These are phyloP conservation scores for Obelidium mucronatum DNA, from an alignment of 192 early-diverging fungal genomes.

Conservation along the genomic window DNA sequence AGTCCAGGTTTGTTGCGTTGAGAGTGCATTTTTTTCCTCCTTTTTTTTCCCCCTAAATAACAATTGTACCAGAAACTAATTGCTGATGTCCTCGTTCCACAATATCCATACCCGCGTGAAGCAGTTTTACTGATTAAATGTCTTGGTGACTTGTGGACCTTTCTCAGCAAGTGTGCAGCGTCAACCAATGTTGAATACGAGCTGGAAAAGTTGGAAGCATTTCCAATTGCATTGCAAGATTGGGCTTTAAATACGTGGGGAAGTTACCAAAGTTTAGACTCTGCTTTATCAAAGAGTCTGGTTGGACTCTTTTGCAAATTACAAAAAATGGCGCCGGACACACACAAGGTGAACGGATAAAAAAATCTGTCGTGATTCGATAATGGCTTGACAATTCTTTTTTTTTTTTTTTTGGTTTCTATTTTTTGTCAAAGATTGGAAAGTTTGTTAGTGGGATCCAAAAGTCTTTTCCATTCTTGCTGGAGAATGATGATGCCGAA, in stretches of 20 bases:
- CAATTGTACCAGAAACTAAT: constrained; percentile 9
- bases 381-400: neutral
- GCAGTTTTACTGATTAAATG: neutral
- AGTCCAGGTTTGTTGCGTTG: neutral
- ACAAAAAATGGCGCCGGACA: neutral
- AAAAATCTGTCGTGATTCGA: too few species aligned
- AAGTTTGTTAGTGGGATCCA: constrained; percentile 1
- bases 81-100: neutral
- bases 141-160: constrained; percentile 12
- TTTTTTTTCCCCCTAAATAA: neutral
- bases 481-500: constrained; percentile 13
- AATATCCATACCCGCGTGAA: constrained; percentile 2
- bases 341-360: neutral
- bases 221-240: neutral
- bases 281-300: constrained; percentile 1
- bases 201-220: neutral
- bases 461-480: neutral
- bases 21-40: neutral
- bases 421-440: neutral
- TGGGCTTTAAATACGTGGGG: neutral
- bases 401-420: constrained; percentile 5
- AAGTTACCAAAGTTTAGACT: neutral
- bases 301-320: constrained; percentile 16
- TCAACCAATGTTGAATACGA: neutral
- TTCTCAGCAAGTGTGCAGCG: neutral